Conservation (phyloP, 2,329 filamentous ascomycete genomes). For the Xylogone sp. region DNA sequence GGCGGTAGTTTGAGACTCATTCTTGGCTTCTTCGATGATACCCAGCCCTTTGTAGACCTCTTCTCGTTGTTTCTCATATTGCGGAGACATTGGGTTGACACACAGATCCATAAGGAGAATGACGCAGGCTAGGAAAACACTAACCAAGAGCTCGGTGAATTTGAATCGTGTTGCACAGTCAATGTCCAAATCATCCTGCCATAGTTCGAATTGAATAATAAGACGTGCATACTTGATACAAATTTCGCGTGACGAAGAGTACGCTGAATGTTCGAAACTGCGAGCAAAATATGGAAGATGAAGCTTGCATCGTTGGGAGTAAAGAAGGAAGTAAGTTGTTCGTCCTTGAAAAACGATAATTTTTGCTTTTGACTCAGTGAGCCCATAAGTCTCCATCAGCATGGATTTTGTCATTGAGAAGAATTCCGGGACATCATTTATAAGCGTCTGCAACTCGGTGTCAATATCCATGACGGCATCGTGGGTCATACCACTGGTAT, state of each 20-base stretch:
- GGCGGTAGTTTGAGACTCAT: slow-evolving; percentile 24
- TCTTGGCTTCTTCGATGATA: slow-evolving; percentile 28
- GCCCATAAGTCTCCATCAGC: slow-evolving; percentile 8
- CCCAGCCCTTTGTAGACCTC: slow-evolving; percentile 27
- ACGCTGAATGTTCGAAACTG: slow-evolving; percentile 19
- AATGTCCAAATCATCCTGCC: slow-evolving; percentile 10
- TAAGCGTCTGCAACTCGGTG: slow-evolving; percentile 24
- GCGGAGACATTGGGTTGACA: slow-evolving; percentile 18
- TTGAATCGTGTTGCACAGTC: slow-evolving; percentile 15
- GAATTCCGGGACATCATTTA: slow-evolving; percentile 29
- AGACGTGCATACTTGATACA: slow-evolving; percentile 29
- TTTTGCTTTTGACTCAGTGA: slow-evolving; percentile 13
- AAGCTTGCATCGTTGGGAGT: slow-evolving; percentile 32
- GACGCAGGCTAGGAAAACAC: slow-evolving; percentile 33
- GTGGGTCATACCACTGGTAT: slow-evolving; percentile 14
- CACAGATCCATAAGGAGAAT: slow-evolving; percentile 33
- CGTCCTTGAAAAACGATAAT: slow-evolving; percentile 30
- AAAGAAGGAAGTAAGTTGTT: slow-evolving; percentile 27
- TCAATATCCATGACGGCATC: slow-evolving; percentile 29
- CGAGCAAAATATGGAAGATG: slow-evolving; percentile 31
- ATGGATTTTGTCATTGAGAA: slow-evolving; percentile 17
- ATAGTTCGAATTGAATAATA: slow-evolving; percentile 25
- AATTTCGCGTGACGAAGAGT: slow-evolving; percentile 26
- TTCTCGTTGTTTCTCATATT: slow-evolving; percentile 19
- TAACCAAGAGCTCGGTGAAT: slow-evolving; percentile 17